Conservation (phyloP, 2,329 filamentous ascomycete genomes). For the Trichoderma lentiforme region DNA sequence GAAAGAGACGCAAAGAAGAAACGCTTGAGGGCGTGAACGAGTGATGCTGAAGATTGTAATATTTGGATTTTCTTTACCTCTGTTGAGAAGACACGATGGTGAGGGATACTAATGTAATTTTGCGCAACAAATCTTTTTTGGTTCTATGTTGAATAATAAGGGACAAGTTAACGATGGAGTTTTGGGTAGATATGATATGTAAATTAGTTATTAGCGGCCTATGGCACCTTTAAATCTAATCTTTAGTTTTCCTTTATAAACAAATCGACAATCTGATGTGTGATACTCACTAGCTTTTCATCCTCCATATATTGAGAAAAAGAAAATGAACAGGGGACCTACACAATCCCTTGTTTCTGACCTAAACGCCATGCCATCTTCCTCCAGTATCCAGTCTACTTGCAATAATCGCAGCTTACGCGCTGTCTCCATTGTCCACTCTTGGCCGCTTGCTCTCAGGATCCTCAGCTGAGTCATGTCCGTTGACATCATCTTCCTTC, state of each 20-base stretch:
- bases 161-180: not conserved
- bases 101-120: not conserved
- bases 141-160: not conserved
- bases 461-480: conserved; percentile 40
- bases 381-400: not conserved
- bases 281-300: not conserved
- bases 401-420: not conserved
- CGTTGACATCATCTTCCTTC: conserved; percentile 40
- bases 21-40: conserved; percentile 15
- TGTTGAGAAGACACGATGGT: not conserved
- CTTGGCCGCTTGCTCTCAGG: conserved; percentile 47
- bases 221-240: conserved; percentile 5
- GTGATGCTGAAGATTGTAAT: not conserved
- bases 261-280: not conserved
- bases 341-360: conserved; percentile 18
- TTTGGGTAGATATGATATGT: not conserved
- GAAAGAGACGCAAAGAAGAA: conserved; percentile 28
- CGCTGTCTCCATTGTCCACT: conserved; percentile 28
- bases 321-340: conserved; percentile 7
- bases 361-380: conserved; percentile 25
- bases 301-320: not conserved
- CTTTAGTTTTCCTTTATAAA: not conserved
- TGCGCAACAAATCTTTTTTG: not conserved
- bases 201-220: not conserved
- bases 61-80: not conserved